These are phyloP conservation scores for Coprinellus micaceus DNA, from an alignment of 768 basidiomycete species.

Conservation along the genomic window DNA sequence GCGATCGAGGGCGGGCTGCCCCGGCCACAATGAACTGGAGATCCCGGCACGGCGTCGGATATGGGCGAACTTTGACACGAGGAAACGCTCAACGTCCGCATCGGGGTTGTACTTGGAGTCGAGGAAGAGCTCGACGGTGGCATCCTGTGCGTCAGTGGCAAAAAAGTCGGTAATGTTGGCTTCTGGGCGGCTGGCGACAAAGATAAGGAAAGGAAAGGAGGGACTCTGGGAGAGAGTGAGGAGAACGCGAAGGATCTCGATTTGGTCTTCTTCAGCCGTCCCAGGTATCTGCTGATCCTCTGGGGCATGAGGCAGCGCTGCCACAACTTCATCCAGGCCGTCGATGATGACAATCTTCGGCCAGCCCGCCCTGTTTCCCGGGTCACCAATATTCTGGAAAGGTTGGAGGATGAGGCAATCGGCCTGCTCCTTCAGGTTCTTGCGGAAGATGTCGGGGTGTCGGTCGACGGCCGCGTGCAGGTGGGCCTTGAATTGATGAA, in stretches of 20 bases:
- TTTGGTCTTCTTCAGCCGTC: background rate
- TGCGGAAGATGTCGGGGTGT: background rate
- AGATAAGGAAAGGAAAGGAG: background rate
- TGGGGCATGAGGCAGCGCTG: background rate
- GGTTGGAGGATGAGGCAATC: background rate
- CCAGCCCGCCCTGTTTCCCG: background rate
- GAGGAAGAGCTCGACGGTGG: background rate
- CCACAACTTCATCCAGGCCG: constrained; percentile 10
- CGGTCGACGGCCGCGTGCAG: background rate
- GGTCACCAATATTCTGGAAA: background rate
- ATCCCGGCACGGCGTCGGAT: constrained; percentile 5
- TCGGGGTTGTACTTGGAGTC: constrained; percentile 1
- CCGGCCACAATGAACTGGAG: background rate
- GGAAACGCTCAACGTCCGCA: background rate
- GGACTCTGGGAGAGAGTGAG: background rate
- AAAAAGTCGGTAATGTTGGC: background rate
- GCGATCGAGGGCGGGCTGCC: background rate
- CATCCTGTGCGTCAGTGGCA: background rate
- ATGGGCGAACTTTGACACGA: background rate
- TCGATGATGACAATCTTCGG: constrained; percentile 9
- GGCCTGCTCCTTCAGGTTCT: background rate
- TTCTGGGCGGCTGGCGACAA: constrained; percentile 9
- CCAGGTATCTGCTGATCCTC: background rate
- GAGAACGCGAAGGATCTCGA: constrained; percentile 3
- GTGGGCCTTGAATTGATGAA: background rate